Evolutionary conservation across 2,329 filamentous ascomycete genomes (phyloP).

Genomic region (Davidsoniella virescens): DNA sequence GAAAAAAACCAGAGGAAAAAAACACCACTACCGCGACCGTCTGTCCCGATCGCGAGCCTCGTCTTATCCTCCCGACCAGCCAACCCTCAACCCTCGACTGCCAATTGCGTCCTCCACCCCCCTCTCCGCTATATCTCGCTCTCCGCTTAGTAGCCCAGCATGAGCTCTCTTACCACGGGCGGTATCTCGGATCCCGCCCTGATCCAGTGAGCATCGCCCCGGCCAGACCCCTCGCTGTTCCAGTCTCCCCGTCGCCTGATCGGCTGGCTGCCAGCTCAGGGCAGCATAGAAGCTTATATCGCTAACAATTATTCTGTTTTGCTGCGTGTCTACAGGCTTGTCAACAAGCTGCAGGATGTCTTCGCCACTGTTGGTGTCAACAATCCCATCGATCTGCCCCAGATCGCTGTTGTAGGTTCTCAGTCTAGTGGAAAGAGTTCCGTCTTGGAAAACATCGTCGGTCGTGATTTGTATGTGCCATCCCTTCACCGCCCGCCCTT

Average conservation of each 20-base stretch:
- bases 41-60: not conserved
- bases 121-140: not conserved
- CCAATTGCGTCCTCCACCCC: not conserved
- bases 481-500: slow-evolving; percentile 8
- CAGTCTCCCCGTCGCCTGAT: not conserved
- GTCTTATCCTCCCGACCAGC: not conserved
- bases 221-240: not conserved
- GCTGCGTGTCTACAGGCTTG: slow-evolving; percentile 38
- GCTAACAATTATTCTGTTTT: not conserved
- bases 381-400: slow-evolving; percentile 96
- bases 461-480: slow-evolving; percentile 79
- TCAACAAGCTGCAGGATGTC: slow-evolving; percentile 99
- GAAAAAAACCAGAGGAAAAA: not conserved
- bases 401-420: slow-evolving; percentile 95
- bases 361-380: slow-evolving; percentile 96
- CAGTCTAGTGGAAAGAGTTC: slow-evolving; percentile 99
- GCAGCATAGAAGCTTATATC: not conserved
- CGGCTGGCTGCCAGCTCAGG: not conserved
- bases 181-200: slow-evolving; percentile 51
- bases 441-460: slow-evolving; percentile 95
- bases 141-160: slow-evolving; percentile 1
- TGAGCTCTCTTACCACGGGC: slow-evolving; percentile 23
- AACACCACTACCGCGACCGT: not conserved
- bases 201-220: slow-evolving; percentile 35
- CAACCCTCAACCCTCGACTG: not conserved